A percentile compares a stretch with the other conserved stretches of the same genome.
Evolutionary conservation across 352 stramenopile genomes (phyloP).

Genomic region (Globisporangium iwayamae): DNA sequence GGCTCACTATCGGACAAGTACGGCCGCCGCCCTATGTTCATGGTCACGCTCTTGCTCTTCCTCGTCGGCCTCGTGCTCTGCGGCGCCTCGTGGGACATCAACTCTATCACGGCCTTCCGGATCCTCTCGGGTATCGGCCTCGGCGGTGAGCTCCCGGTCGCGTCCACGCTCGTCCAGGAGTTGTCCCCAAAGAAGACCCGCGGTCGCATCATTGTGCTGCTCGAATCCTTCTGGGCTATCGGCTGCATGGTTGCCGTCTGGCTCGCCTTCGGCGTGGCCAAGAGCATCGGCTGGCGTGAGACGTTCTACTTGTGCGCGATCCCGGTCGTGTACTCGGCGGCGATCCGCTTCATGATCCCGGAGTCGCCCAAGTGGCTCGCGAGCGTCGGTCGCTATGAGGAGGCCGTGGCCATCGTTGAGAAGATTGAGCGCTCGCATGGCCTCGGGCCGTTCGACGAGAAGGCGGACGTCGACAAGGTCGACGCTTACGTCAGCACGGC

Average conservation of each 20-base stretch:
- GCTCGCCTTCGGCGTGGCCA: slow-evolving; percentile 38
- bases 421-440: slow-evolving; percentile 49
- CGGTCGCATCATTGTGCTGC: slow-evolving; percentile 59
- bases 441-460: slow-evolving; percentile 36
- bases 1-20: slow-evolving; percentile 61
- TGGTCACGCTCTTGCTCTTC: slow-evolving; percentile 64
- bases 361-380: slow-evolving; percentile 77
- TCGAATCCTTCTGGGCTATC: slow-evolving; percentile 65
- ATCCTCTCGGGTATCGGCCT: slow-evolving; percentile 67
- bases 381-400: slow-evolving; percentile 55
- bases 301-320: slow-evolving; percentile 57
- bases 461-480: slow-evolving; percentile 24
- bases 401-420: slow-evolving; percentile 56
- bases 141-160: slow-evolving; percentile 53
- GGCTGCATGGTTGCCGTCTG: slow-evolving; percentile 55
- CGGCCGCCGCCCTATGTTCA: slow-evolving; percentile 61
- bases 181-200: slow-evolving; percentile 50
- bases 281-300: slow-evolving; percentile 49
- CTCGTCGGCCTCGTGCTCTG: slow-evolving; percentile 46
- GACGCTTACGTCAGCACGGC: slow-evolving; percentile 16
- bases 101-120: slow-evolving; percentile 44
- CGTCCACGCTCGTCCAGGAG: slow-evolving; percentile 62
- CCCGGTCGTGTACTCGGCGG: slow-evolving; percentile 43
- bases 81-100: slow-evolving; percentile 47
- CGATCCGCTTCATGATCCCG: slow-evolving; percentile 48